Percentiles rank a stretch among this genome's conserved stretches.
These are phyloP conservation scores for Paramecium sonneborni DNA, from an alignment of 73 alveolate genomes.

Conservation along the genomic window DNA sequence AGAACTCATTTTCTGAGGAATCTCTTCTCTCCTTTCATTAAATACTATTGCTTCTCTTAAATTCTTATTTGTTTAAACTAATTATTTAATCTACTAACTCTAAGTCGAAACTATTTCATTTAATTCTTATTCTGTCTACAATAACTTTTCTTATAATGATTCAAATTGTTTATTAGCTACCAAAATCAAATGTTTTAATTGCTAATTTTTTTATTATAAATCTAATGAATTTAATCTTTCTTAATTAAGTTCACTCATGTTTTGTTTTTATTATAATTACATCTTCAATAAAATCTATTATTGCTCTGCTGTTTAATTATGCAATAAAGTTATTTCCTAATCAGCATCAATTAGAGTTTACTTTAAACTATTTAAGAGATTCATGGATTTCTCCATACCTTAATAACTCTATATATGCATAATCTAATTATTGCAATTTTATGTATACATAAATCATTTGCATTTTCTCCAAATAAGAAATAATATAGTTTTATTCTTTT, in stretches of 20 bases:
- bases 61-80: slow-evolving; percentile 2
- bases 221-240: background rate
- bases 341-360: slow-evolving; percentile 27
- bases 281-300: background rate
- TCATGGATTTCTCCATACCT: slow-evolving; percentile 28
- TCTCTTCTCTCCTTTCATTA: background rate
- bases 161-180: slow-evolving; percentile 35
- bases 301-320: background rate
- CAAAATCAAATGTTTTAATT: slow-evolving; percentile 1
- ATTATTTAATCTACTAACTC: background rate
- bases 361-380: slow-evolving; percentile 10
- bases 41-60: background rate
- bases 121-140: slow-evolving; percentile 26
- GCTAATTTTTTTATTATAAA: background rate
- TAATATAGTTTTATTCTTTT: background rate
- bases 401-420: slow-evolving; percentile 23
- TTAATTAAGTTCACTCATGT: background rate
- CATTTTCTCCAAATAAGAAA: slow-evolving; percentile 7
- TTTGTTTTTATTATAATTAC: background rate
- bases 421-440: background rate
- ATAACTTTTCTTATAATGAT: background rate
- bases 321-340: slow-evolving; percentile 2
- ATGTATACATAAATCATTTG: slow-evolving; percentile 36
- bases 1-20: background rate
- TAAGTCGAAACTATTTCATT: background rate